Evolutionary conservation across 2,329 filamentous ascomycete species (phyloP).

Genomic region (Aspergillus caelatus): DNA sequence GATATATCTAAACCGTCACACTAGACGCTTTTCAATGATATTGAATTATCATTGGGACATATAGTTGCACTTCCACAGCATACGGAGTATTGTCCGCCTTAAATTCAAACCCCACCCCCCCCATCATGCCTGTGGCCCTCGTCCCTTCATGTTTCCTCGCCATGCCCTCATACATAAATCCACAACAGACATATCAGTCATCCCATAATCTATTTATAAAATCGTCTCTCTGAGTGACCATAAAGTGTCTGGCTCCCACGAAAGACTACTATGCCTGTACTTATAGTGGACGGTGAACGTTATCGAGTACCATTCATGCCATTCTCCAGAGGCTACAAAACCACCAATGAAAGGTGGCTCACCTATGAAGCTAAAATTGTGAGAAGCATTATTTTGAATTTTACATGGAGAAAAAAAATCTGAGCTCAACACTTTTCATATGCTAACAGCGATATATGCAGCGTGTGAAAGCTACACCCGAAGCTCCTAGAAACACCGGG

Average conservation of each 20-base stretch:
- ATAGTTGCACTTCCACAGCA: not conserved
- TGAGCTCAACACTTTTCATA: not conserved
- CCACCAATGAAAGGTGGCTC: not conserved
- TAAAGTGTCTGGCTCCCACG: not conserved
- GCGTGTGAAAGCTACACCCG: not conserved
- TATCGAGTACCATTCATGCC: conserved; percentile 14
- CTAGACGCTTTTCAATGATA: not conserved
- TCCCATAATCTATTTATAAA: not conserved
- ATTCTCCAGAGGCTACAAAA: conserved; percentile 6
- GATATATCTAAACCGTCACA: not conserved
- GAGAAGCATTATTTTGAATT: not conserved
- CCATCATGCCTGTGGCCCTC: not conserved
- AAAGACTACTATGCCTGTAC: conserved; percentile 16
- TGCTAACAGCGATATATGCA: not conserved
- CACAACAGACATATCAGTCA: not conserved
- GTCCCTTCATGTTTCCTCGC: not conserved
- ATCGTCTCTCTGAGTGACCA: not conserved
- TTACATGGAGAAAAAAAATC: not conserved
- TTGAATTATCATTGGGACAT: not conserved
- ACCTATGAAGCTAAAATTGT: not conserved
- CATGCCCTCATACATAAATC: not conserved
- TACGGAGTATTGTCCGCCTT: not conserved
- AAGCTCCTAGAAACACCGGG: not conserved
- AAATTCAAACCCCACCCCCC: not conserved
- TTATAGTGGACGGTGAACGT: conserved; percentile 16